phyloP scores from a whole-genome alignment of 352 stramenopile species.

The Globisporangium recalcitrans region DNA sequence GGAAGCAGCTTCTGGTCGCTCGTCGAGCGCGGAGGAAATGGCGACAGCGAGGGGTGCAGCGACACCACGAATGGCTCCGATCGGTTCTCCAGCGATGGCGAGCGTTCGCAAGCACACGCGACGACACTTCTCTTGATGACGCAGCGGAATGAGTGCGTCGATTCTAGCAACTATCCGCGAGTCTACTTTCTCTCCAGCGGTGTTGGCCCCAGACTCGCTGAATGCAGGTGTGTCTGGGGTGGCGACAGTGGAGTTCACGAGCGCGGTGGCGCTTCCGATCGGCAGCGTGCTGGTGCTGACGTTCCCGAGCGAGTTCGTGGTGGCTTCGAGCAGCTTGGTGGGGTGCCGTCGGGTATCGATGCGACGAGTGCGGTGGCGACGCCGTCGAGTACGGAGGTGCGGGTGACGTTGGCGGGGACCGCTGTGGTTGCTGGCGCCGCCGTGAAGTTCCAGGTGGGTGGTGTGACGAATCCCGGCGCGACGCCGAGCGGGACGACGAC shows the following conservation, averaged over 20 bases:
- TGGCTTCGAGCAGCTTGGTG: constrained; percentile 19
- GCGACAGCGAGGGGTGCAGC: constrained; percentile 7
- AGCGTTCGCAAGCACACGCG: background rate
- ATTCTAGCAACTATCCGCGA: constrained; percentile 14
- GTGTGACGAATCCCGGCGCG: constrained; percentile 48
- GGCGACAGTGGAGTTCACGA: constrained; percentile 34
- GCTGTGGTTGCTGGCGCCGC: constrained; percentile 17
- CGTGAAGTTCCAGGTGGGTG: constrained; percentile 42
- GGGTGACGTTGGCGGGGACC: constrained; percentile 24
- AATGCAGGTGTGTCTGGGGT: constrained; percentile 24
- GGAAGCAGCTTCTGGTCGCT: constrained; percentile 18
- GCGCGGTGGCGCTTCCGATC: constrained; percentile 25
- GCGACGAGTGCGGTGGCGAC: constrained; percentile 20
- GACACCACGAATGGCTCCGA: constrained; percentile 1
- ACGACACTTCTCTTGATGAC: background rate
- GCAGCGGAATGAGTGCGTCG: constrained; percentile 10
- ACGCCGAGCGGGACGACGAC: constrained; percentile 22
- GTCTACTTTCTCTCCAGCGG: constrained; percentile 12
- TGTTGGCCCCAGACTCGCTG: constrained; percentile 24
- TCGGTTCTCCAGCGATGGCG: constrained; percentile 6
- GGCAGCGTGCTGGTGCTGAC: constrained; percentile 30
- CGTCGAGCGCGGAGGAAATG: constrained; percentile 3
- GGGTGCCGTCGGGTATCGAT: constrained; percentile 25
- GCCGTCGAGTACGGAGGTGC: constrained; percentile 19
- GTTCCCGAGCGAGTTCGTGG: constrained; percentile 33